These are phyloP conservation scores for Mucor sp. DNA, from an alignment of 371 early-diverging fungal species.

Conservation along the genomic window DNA sequence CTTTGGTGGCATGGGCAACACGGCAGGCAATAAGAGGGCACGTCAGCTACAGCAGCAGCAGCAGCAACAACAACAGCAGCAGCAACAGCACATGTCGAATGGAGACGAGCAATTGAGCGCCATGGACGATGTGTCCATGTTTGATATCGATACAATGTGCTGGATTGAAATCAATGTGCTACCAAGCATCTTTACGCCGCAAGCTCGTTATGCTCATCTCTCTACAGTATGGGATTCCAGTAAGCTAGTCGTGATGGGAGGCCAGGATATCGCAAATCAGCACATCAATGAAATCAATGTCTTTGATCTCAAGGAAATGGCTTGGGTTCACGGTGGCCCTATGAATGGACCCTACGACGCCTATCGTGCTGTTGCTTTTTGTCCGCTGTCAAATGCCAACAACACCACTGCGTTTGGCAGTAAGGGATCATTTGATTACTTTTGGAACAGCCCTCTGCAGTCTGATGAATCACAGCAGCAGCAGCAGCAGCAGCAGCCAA, in stretches of 20 bases:
- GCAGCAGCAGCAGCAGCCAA: not conserved
- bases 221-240: constrained; percentile 51
- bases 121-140: constrained; percentile 69
- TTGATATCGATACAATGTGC: constrained; percentile 60
- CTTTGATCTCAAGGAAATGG: constrained; percentile 63
- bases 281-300: constrained; percentile 79
- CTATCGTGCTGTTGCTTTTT: constrained; percentile 69
- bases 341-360: constrained; percentile 72
- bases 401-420: constrained; percentile 9
- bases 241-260: constrained; percentile 73
- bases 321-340: constrained; percentile 65
- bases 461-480: not conserved
- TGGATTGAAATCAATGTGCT: constrained; percentile 61
- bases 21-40: not conserved
- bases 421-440: constrained; percentile 2
- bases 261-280: constrained; percentile 75
- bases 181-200: constrained; percentile 57
- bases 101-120: constrained; percentile 49
- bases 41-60: not conserved
- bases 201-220: constrained; percentile 80
- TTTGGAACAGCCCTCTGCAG: constrained; percentile 14
- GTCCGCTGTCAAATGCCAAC: not conserved
- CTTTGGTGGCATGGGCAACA: constrained; percentile 66
- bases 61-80: constrained; percentile 1
- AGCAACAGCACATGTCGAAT: not conserved